Evolutionary conservation across 2,329 filamentous ascomycete genomes (phyloP).

Genomic region (Colletotrichum coccodes): DNA sequence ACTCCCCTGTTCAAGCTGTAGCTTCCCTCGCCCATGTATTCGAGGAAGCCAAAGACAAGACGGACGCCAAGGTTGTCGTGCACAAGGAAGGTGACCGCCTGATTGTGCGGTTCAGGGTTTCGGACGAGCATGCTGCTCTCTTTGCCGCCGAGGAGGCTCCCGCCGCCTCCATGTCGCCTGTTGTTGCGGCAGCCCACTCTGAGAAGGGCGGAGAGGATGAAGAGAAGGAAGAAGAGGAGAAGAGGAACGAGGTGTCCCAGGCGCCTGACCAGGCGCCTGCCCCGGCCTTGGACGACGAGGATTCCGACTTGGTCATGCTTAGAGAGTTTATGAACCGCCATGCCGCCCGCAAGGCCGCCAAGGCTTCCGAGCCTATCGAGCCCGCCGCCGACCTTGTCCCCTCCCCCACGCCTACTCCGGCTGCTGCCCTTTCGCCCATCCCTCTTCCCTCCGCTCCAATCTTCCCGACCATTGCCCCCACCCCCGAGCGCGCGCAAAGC

Average conservation of each 20-base stretch:
- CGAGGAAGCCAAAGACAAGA: constrained; percentile 6
- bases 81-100: constrained; percentile 12
- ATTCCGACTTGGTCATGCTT: constrained; percentile 17
- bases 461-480: not conserved
- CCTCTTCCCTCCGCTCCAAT: constrained; percentile 10
- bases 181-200: not conserved
- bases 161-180: not conserved
- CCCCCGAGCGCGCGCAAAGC: constrained; percentile 16
- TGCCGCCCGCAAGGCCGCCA: constrained; percentile 44
- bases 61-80: constrained; percentile 14
- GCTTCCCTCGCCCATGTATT: constrained; percentile 17
- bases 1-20: constrained; percentile 9
- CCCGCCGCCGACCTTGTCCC: not conserved
- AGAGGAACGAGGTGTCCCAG: not conserved
- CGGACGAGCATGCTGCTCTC: constrained; percentile 5
- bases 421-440: not conserved
- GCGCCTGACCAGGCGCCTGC: not conserved
- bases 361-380: constrained; percentile 40
- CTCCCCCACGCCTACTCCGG: not conserved
- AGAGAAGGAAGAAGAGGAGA: not conserved
- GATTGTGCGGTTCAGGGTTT: constrained; percentile 32
- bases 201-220: not conserved
- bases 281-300: constrained; percentile 1
- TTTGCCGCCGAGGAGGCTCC: not conserved
- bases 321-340: constrained; percentile 23